A percentile compares a stretch with the other conserved stretches of the same genome.
Conservation (phyloP, 2,329 filamentous ascomycete genomes). For the Tolypocladium endophyticum region DNA sequence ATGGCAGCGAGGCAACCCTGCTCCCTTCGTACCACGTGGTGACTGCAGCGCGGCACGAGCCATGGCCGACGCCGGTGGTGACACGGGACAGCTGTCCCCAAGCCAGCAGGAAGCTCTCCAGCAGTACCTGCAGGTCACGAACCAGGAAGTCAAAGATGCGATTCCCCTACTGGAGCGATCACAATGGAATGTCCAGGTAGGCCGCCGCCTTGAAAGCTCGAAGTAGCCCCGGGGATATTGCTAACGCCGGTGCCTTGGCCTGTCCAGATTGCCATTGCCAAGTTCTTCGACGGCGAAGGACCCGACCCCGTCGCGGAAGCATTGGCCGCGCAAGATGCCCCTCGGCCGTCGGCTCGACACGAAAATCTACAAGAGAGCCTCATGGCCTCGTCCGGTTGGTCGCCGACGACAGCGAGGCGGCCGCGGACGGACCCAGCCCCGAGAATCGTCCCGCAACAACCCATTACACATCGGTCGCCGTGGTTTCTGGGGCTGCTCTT, state of each 20-base stretch:
- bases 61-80: constrained; percentile 27
- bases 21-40: not conserved
- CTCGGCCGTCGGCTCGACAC: constrained; percentile 52
- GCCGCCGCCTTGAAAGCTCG: constrained; percentile 3
- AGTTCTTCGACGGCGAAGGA: constrained; percentile 95
- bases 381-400: constrained; percentile 16
- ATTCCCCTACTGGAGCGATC: constrained; percentile 72
- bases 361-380: constrained; percentile 64
- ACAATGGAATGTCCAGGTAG: constrained; percentile 90
- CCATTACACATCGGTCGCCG: constrained; percentile 58
- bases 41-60: constrained; percentile 1
- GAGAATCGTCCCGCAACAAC: constrained; percentile 69
- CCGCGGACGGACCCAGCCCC: constrained; percentile 57
- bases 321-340: constrained; percentile 50
- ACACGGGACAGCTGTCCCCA: constrained; percentile 60
- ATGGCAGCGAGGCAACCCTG: not conserved
- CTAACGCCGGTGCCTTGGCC: not conserved
- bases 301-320: constrained; percentile 74
- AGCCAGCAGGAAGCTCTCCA: constrained; percentile 76
- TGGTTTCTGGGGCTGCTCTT: constrained; percentile 70
- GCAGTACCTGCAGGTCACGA: constrained; percentile 80
- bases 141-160: constrained; percentile 67
- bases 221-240: not conserved
- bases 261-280: constrained; percentile 78
- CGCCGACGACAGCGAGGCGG: constrained; percentile 13